phyloP scores from a whole-genome alignment of 169 alveolate species.

The Cyclospora cayetanensis region DNA sequence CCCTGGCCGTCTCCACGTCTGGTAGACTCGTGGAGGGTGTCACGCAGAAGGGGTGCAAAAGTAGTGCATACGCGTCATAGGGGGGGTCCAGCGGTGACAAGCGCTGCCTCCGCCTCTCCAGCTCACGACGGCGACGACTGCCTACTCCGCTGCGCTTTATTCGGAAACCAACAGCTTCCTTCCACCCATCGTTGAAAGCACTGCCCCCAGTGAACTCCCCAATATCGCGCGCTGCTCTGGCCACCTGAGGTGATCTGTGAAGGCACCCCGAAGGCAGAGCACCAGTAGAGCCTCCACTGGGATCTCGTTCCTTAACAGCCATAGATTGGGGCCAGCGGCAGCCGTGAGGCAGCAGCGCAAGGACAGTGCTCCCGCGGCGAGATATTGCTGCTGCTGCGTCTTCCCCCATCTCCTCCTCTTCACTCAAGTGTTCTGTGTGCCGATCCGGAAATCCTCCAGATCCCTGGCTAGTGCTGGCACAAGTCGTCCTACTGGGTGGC shows the following conservation, averaged over 20 bases:
- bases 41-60: conserved; percentile 27
- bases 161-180: conserved; percentile 33
- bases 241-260: not conserved
- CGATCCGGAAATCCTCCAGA: not conserved
- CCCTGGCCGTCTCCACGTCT: not conserved
- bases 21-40: conserved; percentile 13
- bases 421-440: too few relatives aligned
- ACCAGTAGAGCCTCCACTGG: not conserved
- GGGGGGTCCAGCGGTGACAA: conserved; percentile 51
- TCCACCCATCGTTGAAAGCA: not conserved
- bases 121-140: conserved; percentile 14
- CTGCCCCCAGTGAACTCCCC: not conserved
- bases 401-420: not conserved
- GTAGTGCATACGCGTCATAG: conserved; percentile 9
- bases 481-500: not conserved
- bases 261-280: not conserved
- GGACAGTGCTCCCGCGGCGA: not conserved
- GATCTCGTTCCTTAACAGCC: not conserved
- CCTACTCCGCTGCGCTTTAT: not conserved
- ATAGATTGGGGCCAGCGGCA: not conserved
- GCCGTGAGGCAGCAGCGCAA: not conserved
- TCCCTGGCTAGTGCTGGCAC: not conserved
- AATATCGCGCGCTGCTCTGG: not conserved
- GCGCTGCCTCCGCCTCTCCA: conserved; percentile 13
- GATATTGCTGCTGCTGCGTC: conserved; percentile 31